Base-by-base conservation (phyloP, 805 yeast genomes). In the Yarrowia deformans region DNA sequence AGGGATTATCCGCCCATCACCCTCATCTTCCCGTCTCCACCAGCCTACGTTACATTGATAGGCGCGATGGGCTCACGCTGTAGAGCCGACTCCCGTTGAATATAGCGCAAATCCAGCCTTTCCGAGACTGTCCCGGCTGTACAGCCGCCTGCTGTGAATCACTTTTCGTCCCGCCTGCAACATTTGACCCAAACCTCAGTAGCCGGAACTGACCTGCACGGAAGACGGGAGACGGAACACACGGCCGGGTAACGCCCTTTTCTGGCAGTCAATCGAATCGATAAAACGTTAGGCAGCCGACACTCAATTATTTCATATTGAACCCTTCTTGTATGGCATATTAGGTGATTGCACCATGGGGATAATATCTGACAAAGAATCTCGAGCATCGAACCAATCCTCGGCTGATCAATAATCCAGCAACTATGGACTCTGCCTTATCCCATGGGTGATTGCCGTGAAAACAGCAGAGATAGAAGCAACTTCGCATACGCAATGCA, bases 41-140 rank as follows among this genome's bases (percentile, higher is more conserved):
- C 63, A 56, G 63, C 63, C 63, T 48, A 56, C 63, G 63, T 40
- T 56, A 56, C 63, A 56, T 29, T 16, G 63, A 56, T 56, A 40
- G 48, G 3, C 46, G 7, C 1, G 56, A 50, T 7, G 42, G 16
- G 10, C 23, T 19, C 6, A 23, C 29, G 29, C 29, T 23, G 29
- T 23, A 4, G 29, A 23, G 29, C 29, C 3, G 29, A 23, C 3
- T 23, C 18, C 43, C 43, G 6, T 6, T 16, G 43, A 40, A 40
- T 13, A 40, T 6, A 7, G 8, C 43, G 5, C n/a, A 40, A 10
- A 8, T 43, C 23, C 46, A 43, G 46, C 46, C 19, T 16, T 9
- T 23, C 29, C 29, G 29, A 23, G 29, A 23, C 29, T 23, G 29
- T 23, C 29, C 29, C 29, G 29, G 29, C 29, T 23, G 29, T 23